phyloP scores from a whole-genome alignment of 257 asterid species.

The Nicotiana benthamiana region DNA sequence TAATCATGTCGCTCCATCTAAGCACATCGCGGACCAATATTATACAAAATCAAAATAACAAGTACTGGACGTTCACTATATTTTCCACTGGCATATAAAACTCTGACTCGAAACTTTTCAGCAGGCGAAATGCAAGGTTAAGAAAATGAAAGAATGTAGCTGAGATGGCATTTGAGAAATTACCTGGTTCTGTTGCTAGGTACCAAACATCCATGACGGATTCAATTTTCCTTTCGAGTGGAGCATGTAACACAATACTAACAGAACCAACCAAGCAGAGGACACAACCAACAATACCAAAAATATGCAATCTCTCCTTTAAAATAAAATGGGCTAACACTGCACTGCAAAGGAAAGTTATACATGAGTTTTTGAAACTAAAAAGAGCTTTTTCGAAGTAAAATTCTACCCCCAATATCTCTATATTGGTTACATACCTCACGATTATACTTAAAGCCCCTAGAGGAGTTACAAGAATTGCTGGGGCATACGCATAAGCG shows the following conservation, averaged over 20 bases:
- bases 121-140: not conserved
- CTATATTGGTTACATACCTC: not conserved
- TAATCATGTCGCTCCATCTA: not conserved
- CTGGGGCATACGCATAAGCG: constrained; percentile 76
- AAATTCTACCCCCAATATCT: not conserved
- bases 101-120: not conserved
- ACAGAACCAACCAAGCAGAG: constrained; percentile 61
- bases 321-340: constrained; percentile 40
- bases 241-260: constrained; percentile 54
- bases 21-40: not conserved
- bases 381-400: not conserved
- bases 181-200: constrained; percentile 53
- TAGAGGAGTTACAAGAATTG: constrained; percentile 63
- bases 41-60: not conserved
- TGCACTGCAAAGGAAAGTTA: constrained; percentile 34
- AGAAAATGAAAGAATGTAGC: not conserved
- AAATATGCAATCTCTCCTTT: constrained; percentile 39
- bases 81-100: not conserved
- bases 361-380: not conserved
- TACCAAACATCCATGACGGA: constrained; percentile 63
- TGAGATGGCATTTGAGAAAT: not conserved
- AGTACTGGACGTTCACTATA: not conserved
- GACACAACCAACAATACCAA: constrained; percentile 62
- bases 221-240: constrained; percentile 41
- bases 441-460: constrained; percentile 33